A percentile compares a stretch with the other conserved stretches of the same genome.
phyloP scores from a whole-genome alignment of 2,329 filamentous ascomycete species.

The Colletotrichum sp. region DNA sequence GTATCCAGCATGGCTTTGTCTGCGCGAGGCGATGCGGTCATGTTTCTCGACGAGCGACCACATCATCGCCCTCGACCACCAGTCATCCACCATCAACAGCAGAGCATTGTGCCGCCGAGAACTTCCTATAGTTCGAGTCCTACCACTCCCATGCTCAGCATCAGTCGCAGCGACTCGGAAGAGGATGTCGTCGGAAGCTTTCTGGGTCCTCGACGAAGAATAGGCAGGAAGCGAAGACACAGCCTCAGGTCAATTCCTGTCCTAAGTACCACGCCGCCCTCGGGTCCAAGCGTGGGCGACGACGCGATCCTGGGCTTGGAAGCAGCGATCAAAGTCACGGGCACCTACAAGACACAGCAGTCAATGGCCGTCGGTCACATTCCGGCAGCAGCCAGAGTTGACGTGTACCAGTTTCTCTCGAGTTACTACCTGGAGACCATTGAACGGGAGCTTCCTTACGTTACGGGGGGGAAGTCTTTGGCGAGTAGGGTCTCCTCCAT shows the following conservation, averaged over 20 bases:
- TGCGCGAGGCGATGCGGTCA: conserved; percentile 61
- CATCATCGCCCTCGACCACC: conserved; percentile 48
- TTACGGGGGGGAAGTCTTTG: conserved; percentile 40
- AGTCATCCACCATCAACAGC: conserved; percentile 36
- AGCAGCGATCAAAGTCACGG: conserved; percentile 62
- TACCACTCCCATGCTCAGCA: conserved; percentile 54
- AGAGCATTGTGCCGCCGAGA: conserved; percentile 36
- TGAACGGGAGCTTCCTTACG: conserved; percentile 50
- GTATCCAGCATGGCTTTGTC: conserved; percentile 68
- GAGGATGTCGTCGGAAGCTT: conserved; percentile 68
- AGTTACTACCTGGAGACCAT: conserved; percentile 62
- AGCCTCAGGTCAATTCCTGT: conserved; percentile 33
- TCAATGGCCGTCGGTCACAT: conserved; percentile 66
- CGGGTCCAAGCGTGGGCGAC: conserved; percentile 42
- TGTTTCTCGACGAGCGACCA: conserved; percentile 66
- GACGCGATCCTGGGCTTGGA: conserved; percentile 58
- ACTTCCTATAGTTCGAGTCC: conserved; percentile 55
- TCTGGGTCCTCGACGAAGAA: conserved; percentile 51
- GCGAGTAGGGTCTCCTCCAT: conserved; percentile 54
- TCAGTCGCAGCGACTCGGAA: conserved; percentile 68
- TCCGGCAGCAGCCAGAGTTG: conserved; percentile 55
- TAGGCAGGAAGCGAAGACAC: conserved; percentile 44
- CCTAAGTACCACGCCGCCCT: conserved; percentile 62
- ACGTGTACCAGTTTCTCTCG: conserved; percentile 62
- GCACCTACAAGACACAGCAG: conserved; percentile 63